Evolutionary conservation across 2,329 filamentous ascomycete genomes (phyloP).

Genomic region (Fusarium fujikuroi): DNA sequence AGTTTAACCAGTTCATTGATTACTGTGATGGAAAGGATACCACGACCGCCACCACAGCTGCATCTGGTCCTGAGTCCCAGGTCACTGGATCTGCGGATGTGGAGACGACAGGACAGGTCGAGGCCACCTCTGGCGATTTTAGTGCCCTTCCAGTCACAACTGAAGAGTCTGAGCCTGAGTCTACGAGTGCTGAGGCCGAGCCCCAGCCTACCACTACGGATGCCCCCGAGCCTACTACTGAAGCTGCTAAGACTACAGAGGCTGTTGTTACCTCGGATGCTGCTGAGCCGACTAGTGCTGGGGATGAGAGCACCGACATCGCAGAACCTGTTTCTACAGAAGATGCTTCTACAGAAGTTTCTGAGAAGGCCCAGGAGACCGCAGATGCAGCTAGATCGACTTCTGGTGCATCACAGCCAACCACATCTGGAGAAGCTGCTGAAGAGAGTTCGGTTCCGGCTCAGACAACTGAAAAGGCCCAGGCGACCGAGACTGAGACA

Average conservation of each 20-base stretch:
- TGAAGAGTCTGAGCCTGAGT: conserved; percentile 8
- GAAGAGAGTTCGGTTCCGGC: not conserved
- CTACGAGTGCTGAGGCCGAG: conserved; percentile 2
- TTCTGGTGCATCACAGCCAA: conserved; percentile 19
- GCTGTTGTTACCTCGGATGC: not conserved
- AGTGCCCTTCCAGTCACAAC: conserved; percentile 23
- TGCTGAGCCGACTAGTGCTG: not conserved
- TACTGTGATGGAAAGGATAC: conserved; percentile 55
- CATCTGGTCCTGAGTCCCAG: conserved; percentile 37
- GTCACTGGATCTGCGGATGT: conserved; percentile 38
- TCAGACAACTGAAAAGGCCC: conserved; percentile 7
- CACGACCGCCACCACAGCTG: conserved; percentile 20
- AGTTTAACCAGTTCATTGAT: conserved; percentile 57
- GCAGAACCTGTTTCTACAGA: not conserved
- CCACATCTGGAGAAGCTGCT: conserved; percentile 10
- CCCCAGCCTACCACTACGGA: conserved; percentile 17
- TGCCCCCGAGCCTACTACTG: conserved; percentile 12
- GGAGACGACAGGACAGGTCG: conserved; percentile 42
- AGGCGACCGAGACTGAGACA: conserved; percentile 20
- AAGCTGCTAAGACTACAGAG: not conserved
- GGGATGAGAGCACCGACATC: conserved; percentile 2
- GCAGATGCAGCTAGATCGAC: conserved; percentile 1
- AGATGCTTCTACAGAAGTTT: not conserved
- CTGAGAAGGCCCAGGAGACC: not conserved
- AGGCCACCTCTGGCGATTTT: conserved; percentile 39